Percentiles rank a stretch among this genome's conserved stretches.
These are phyloP conservation scores for Brasilioporus rufonigricans DNA, from an alignment of 768 basidiomycete genomes.

Conservation along the genomic window DNA sequence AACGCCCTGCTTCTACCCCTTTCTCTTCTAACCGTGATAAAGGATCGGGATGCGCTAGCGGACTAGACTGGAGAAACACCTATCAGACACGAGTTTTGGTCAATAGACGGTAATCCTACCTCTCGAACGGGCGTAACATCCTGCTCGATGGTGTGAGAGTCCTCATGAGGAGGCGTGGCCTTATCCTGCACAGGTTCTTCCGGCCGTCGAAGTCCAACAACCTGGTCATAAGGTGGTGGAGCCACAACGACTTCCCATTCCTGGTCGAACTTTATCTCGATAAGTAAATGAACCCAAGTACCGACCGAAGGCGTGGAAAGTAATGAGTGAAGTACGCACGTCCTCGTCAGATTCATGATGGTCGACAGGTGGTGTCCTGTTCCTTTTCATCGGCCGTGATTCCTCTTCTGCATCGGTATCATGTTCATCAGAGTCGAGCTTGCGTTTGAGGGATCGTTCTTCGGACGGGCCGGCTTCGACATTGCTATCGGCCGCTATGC, in stretches of 20 bases:
- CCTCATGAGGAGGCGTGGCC: neutral
- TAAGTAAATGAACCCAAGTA: slow-evolving; percentile 18
- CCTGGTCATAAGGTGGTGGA: slow-evolving; percentile 30
- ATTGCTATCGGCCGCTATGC: slow-evolving; percentile 30
- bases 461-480: slow-evolving; percentile 26
- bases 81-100: slow-evolving; percentile 7
- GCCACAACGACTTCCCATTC: slow-evolving; percentile 34
- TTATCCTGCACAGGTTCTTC: slow-evolving; percentile 13
- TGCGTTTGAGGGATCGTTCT: slow-evolving; percentile 33
- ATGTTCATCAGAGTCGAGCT: slow-evolving; percentile 27
- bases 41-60: neutral
- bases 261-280: slow-evolving; percentile 21
- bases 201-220: slow-evolving; percentile 5
- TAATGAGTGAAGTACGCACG: slow-evolving; percentile 16
- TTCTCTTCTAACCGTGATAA: slow-evolving; percentile 9
- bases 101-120: slow-evolving; percentile 11
- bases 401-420: slow-evolving; percentile 31
- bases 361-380: slow-evolving; percentile 42
- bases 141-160: neutral
- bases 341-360: slow-evolving; percentile 27
- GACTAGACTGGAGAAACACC: slow-evolving; percentile 11
- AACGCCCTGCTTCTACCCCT: slow-evolving; percentile 5
- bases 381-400: slow-evolving; percentile 33
- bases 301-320: neutral
- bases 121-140: slow-evolving; percentile 6